Evolutionary conservation across 108 stramenopile species (phyloP).

Genomic region (Nitzschia sp.): DNA sequence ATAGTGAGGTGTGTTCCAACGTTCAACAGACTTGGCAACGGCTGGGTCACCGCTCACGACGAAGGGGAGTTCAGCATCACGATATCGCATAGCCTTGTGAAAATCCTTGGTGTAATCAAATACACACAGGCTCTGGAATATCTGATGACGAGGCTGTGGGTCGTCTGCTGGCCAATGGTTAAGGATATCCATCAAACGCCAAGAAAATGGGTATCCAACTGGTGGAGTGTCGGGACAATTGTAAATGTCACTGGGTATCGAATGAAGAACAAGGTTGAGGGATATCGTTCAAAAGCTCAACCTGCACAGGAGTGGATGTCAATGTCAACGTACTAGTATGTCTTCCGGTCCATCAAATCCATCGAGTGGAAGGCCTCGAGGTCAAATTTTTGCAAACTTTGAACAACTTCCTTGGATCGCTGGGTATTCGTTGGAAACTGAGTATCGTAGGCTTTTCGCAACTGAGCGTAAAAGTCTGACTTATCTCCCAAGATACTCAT

Average conservation of each 20-base stretch:
- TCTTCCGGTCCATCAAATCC: conserved; percentile 3
- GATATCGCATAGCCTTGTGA: conserved; percentile 79
- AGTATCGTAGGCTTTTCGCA: conserved; percentile 47
- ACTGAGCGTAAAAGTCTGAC: conserved; percentile 46
- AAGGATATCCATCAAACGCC: conserved; percentile 69
- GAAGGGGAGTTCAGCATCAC: conserved; percentile 90
- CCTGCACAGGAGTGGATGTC: too few relatives aligned
- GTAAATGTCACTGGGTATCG: conserved; percentile 47
- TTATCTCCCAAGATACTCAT: conserved; percentile 62
- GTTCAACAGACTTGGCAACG: conserved; percentile 61
- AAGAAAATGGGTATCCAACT: conserved; percentile 73
- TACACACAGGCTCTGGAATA: conserved; percentile 73
- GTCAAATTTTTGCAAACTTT: conserved; percentile 21
- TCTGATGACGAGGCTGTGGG: conserved; percentile 32
- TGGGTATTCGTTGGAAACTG: conserved; percentile 6
- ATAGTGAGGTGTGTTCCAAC: conserved; percentile 88
- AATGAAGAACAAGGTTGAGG: neutral
- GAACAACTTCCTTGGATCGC: conserved; percentile 7
- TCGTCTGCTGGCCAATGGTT: conserved; percentile 71
- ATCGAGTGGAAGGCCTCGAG: conserved; percentile 2
- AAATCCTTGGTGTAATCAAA: conserved; percentile 80
- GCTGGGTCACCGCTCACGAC: conserved; percentile 83
- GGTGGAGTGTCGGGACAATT: conserved; percentile 79
- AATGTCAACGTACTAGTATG: conserved; percentile 3
- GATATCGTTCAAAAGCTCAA: too few relatives aligned